phyloP scores from a whole-genome alignment of 1,284 basidiomycete species.

The Inonotus hispidus region DNA sequence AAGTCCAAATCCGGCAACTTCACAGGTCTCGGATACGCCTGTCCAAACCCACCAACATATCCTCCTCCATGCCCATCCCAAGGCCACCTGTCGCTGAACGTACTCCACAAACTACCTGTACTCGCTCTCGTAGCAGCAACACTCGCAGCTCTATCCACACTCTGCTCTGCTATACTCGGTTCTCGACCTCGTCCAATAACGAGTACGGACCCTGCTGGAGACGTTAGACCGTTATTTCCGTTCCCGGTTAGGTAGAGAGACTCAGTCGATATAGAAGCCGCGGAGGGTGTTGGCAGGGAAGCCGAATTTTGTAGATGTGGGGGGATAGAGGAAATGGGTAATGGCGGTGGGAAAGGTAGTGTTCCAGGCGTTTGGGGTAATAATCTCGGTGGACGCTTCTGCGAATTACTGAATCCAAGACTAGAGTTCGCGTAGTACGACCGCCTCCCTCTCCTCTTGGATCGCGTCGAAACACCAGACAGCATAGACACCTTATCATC shows the following conservation, averaged over 20 bases:
- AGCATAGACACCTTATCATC: slow-evolving; percentile 13
- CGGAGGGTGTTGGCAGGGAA: not conserved
- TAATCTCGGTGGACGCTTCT: not conserved
- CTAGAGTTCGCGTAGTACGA: not conserved
- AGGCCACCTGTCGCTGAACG: slow-evolving; percentile 13
- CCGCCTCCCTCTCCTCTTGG: not conserved
- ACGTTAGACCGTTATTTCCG: not conserved
- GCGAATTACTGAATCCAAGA: not conserved
- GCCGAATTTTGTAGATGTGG: not conserved
- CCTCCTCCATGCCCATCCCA: slow-evolving; percentile 5
- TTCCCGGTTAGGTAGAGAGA: not conserved
- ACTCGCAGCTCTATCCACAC: slow-evolving; percentile 14
- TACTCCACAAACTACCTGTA: slow-evolving; percentile 15
- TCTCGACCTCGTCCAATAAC: slow-evolving; percentile 11
- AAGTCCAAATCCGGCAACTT: slow-evolving; percentile 15
- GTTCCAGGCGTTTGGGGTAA: not conserved
- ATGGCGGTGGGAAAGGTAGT: not conserved
- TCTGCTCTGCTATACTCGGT: slow-evolving; percentile 15
- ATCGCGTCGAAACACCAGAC: not conserved
- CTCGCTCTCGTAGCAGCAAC: slow-evolving; percentile 18
- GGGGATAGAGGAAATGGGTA: not conserved
- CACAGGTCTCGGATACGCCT: slow-evolving; percentile 14
- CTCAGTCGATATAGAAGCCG: not conserved
- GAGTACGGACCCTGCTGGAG: slow-evolving; percentile 9
- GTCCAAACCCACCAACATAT: not conserved